Percentiles rank a stretch among this genome's conserved stretches.
phyloP scores from a whole-genome alignment of 2,329 filamentous ascomycete genomes.

The Apiospora kogelbergensis region DNA sequence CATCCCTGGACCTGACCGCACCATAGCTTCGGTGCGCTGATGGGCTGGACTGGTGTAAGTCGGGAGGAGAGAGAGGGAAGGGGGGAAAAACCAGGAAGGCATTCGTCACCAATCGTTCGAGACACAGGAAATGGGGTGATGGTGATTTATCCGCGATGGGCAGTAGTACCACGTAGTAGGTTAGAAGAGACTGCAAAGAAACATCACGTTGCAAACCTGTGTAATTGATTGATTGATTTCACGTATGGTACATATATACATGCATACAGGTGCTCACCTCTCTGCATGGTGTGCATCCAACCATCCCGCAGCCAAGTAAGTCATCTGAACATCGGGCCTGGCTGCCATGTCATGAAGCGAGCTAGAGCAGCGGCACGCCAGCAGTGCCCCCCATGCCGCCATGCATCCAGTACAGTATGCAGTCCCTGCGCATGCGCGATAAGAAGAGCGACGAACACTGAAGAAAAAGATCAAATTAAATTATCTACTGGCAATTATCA shows the following conservation, averaged over 20 bases:
- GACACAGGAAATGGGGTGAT: not conserved
- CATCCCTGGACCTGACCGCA: conserved; percentile 3
- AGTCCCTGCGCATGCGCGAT: not conserved
- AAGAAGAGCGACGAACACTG: not conserved
- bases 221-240: not conserved
- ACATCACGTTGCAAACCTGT: not conserved
- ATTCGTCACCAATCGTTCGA: not conserved
- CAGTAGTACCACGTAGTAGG: not conserved
- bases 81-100: not conserved
- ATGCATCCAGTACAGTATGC: not conserved
- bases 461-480: not conserved
- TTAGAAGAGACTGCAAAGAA: not conserved
- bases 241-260: no score
- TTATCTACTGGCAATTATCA: not conserved
- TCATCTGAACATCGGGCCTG: not conserved
- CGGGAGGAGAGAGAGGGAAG: not conserved
- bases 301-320: conserved; percentile 2
- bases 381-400: not conserved
- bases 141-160: not conserved
- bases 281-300: not conserved
- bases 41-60: not conserved
- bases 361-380: not conserved
- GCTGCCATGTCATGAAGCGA: not conserved
- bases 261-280: no score
- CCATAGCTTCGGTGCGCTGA: not conserved